These are phyloP conservation scores for Cyberlindnera saturnus DNA, from an alignment of 805 yeast species.

Conservation along the genomic window DNA sequence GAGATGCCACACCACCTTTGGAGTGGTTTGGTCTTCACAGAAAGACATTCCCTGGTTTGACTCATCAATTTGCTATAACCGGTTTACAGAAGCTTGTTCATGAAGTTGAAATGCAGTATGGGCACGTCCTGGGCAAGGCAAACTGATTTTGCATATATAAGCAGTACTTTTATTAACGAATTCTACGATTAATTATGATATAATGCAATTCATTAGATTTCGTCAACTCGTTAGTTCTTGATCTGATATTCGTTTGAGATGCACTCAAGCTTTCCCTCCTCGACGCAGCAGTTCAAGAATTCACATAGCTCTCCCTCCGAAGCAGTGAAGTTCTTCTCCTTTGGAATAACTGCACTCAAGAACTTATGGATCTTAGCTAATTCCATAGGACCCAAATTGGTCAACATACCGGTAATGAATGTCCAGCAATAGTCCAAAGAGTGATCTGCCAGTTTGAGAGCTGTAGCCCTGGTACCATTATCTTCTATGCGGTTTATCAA, in stretches of 20 bases:
- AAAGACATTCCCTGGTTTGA: conserved; percentile 74
- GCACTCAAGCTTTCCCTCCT: conserved; percentile 2
- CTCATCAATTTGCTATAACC: conserved; percentile 75
- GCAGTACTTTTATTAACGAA: background rate
- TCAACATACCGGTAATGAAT: conserved; percentile 49
- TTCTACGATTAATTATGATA: conserved; percentile 1
- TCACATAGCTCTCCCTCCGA: conserved; percentile 1
- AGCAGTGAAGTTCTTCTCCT: conserved; percentile 24
- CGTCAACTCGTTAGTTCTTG: background rate
- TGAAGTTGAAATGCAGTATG: conserved; percentile 49
- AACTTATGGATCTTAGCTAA: conserved; percentile 46
- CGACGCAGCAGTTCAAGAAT: conserved; percentile 4
- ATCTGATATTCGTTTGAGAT: conserved; percentile 5
- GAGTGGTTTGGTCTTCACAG: conserved; percentile 98
- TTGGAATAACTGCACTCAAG: conserved; percentile 49
- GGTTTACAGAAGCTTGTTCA: conserved; percentile 68
- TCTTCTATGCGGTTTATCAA: background rate
- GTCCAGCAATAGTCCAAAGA: conserved; percentile 31
- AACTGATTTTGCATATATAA: background rate
- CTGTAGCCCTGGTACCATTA: background rate
- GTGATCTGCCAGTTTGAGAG: background rate
- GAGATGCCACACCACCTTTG: conserved; percentile 95
- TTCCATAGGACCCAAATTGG: conserved; percentile 47
- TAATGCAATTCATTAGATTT: background rate
- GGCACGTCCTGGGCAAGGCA: conserved; percentile 33